phyloP scores from a whole-genome alignment of 179 eudicot genomes.

The Beta macrorhiza region DNA sequence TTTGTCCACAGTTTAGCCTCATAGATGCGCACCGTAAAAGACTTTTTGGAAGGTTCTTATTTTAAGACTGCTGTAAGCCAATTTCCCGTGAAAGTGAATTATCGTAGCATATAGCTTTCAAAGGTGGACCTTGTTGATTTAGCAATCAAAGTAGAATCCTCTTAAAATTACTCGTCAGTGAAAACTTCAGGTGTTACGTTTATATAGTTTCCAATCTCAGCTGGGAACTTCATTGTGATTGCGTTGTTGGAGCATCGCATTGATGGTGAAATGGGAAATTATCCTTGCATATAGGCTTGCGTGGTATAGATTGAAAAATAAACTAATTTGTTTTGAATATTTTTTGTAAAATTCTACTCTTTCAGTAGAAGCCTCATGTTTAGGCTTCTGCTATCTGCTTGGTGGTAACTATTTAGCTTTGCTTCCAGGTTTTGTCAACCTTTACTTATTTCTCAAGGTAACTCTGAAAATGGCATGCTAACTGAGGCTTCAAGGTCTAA shows the following conservation, averaged over 20 bases:
- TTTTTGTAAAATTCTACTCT: not conserved
- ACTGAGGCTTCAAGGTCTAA: conserved; percentile 33
- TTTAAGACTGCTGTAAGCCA: not conserved
- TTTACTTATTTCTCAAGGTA: conserved; percentile 40
- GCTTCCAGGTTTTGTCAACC: conserved; percentile 84
- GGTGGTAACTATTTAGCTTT: conserved; percentile 17
- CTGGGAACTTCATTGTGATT: not conserved
- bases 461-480: conserved; percentile 28
- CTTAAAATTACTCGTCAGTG: not conserved
- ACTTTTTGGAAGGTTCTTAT: no score
- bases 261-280: not conserved
- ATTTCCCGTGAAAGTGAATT: not conserved
- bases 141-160: not conserved
- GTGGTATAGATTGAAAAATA: not conserved
- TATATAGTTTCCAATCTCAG: no score
- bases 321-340: not conserved
- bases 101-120: not conserved
- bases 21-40: no score
- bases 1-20: no score
- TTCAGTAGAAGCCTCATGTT: not conserved
- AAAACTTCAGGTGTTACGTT: not conserved
- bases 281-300: not conserved
- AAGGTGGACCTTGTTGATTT: not conserved
- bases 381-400: conserved; percentile 5
- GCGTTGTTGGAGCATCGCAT: conserved; percentile 1